Evolutionary conservation across 2,329 filamentous ascomycete genomes (phyloP).

Genomic region (Penicillium capsulatum): DNA sequence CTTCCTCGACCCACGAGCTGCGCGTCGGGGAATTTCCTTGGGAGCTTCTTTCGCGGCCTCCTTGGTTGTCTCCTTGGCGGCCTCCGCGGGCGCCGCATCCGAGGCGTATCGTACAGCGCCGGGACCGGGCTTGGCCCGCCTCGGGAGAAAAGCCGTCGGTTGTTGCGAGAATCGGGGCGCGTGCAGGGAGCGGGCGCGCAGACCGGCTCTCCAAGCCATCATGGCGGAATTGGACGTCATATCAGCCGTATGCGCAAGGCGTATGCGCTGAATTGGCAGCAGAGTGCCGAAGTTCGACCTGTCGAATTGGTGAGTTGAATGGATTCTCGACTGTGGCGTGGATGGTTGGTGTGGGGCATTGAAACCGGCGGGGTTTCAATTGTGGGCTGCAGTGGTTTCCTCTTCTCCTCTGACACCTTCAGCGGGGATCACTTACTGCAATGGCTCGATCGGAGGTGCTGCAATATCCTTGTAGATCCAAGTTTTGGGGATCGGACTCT

Average conservation of each 20-base stretch:
- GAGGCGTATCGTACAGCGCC: constrained; percentile 22
- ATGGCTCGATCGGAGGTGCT: constrained; percentile 20
- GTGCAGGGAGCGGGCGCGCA: constrained; percentile 24
- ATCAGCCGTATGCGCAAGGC: neutral
- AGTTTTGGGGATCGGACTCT: constrained; percentile 17
- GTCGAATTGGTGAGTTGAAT: constrained; percentile 8
- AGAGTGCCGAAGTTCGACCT: constrained; percentile 18
- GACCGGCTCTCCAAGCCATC: constrained; percentile 27
- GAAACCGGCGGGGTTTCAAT: too few species aligned
- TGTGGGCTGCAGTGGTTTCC: too few species aligned
- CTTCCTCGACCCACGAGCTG: constrained; percentile 27
- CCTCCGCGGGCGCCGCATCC: constrained; percentile 14
- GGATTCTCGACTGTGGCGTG: constrained; percentile 3
- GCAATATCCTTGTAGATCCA: constrained; percentile 18
- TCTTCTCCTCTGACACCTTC: too few species aligned
- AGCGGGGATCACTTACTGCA: constrained; percentile 14
- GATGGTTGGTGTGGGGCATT: too few species aligned
- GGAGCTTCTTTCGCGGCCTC: constrained; percentile 16
- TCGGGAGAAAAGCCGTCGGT: constrained; percentile 18
- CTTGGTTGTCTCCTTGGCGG: constrained; percentile 13
- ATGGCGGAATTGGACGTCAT: constrained; percentile 24
- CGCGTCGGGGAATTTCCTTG: constrained; percentile 30
- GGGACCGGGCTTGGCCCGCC: constrained; percentile 12
- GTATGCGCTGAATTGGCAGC: constrained; percentile 16
- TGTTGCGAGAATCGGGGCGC: constrained; percentile 24